Base-by-base conservation (phyloP, 2,329 filamentous ascomycete genomes). In the Aspergillus eucalypticola region DNA sequence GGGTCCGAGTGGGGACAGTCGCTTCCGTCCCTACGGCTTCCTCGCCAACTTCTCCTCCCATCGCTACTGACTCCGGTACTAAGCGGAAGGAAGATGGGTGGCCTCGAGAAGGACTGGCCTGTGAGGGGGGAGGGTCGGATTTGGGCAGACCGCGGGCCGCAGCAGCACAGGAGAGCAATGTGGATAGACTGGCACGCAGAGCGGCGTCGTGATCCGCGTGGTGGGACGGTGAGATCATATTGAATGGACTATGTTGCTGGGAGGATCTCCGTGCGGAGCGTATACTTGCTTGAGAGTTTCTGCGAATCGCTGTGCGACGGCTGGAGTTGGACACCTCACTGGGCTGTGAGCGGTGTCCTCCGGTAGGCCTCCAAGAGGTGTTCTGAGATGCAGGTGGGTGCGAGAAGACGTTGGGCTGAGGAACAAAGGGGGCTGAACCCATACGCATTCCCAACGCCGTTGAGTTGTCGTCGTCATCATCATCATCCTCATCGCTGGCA, bases 151-250 rank as follows among this genome's bases (percentile, higher is more conserved):
- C 90, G 46, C 95, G 86, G 1, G 94, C 95, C 0, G 94, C 95
- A 3, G 93, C 92, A 0, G 92, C 94, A 70, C 92, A 96, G n/a
- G 94, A 97, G 11, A 99, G 85, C 11, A 99, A 84, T 0, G 95
- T 98, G 0, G 92, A 96, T n/a, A 99, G 83, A 52, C 92, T 96
- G 19, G 95, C 92, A 35, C 95, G 88, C 10, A 99, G 83, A 2
- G 92, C 95, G 29, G 92, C 95, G 69, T 99, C 95, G 69, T 98
- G 93, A 68, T 98, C 92, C 51, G 91, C 88, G 67, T 92, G 91
- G 68, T 91, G 87, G 3, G 86, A 86, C 1, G 91, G 89, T 0
- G 89, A 88, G 72, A 91, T 85, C 73, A 90, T 86, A 73, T 88
- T 90, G 72, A 84, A 86, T 8, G 84, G 84, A 41, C 79, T 79